Evolutionary conservation across 1,284 basidiomycete genomes (phyloP).

Genomic region (Ganoderma resinaceum): DNA sequence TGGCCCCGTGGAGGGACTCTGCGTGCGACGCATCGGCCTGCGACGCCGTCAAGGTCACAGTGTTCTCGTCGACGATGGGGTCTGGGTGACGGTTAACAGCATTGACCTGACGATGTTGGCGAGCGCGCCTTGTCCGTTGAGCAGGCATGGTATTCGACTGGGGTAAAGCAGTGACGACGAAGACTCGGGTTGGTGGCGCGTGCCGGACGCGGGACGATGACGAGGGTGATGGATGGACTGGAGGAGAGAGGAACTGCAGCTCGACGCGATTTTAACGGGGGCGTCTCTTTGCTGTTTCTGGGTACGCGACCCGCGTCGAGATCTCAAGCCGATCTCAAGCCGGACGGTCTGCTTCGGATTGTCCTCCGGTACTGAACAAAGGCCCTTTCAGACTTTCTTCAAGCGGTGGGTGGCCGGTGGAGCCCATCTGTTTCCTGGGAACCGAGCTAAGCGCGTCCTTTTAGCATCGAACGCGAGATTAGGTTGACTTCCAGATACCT

Average conservation of each 20-base stretch:
- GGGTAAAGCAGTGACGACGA: background rate
- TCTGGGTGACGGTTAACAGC: background rate
- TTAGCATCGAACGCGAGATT: background rate
- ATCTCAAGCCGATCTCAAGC: background rate
- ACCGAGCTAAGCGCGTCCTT: background rate
- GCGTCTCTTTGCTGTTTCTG: conserved; percentile 1
- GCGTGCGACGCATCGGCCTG: background rate
- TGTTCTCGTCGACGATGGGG: background rate
- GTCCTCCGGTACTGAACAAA: background rate
- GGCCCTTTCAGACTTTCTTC: background rate
- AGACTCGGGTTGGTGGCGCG: background rate
- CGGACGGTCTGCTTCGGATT: background rate
- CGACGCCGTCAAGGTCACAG: background rate
- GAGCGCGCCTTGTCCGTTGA: background rate
- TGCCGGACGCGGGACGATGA: background rate
- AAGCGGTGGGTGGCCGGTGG: background rate
- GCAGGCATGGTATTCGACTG: background rate
- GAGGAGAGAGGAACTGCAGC: background rate
- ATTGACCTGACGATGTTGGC: background rate
- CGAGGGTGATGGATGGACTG: background rate
- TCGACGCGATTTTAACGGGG: conserved; percentile 1
- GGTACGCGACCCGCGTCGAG: background rate
- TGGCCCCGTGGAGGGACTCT: background rate
- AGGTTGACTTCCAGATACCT: background rate
- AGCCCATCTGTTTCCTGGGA: background rate